Evolutionary conservation across 805 yeast species (phyloP), one percentile per base, ranked within the genome.

Genomic region (Blastobotrys peoriensis): DNA sequence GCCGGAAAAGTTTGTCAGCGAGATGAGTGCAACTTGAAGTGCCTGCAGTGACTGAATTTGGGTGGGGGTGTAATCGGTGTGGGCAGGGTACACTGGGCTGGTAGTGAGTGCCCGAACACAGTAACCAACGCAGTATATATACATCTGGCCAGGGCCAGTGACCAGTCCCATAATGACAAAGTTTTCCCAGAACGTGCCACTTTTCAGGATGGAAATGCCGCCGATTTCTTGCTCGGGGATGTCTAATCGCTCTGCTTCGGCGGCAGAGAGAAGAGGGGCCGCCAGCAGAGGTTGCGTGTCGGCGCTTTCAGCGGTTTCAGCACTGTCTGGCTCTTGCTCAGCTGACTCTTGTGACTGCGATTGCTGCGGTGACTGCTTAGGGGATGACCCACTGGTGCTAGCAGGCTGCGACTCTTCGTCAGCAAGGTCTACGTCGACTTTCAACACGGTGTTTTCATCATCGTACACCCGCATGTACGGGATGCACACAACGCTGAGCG

Each of bases 41-140:
- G 82, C 83, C 59, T 84, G 94, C 47, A 78, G 70, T 33, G 64
- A 62, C 56, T 76, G 83, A 9, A 53, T 45, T 13, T 39, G 34
- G 3, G 42, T 38, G 8, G 54, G 51, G 3, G 50, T 40, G 20
- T 25, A 43, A 3, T 36, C 41, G 5, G 51, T 44, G 36, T 48
- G 43, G 4, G 36, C 33, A 15, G 35, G 40, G 3, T 51, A 40
- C 18, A 39, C 45, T n/a, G 15, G 33, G 30, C 22, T 19, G 5
- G 23, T 33, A 16, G 63, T 55, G 27, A 78, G 63, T 0, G 83
- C 75, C 41, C 69, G 65, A n/a, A 81, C 83, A 53, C 83, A 75
- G 56, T 79, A 81, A 0, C 93, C 93, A 27, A 82, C 76, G 0
- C 85, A 76, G 53, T 79, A 81, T 33, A 83, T 83, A 57, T 80